Percentiles rank a stretch among this genome's conserved stretches.
phyloP scores from a whole-genome alignment of 768 basidiomycete species.

The Pleurotus tuoliensis region DNA sequence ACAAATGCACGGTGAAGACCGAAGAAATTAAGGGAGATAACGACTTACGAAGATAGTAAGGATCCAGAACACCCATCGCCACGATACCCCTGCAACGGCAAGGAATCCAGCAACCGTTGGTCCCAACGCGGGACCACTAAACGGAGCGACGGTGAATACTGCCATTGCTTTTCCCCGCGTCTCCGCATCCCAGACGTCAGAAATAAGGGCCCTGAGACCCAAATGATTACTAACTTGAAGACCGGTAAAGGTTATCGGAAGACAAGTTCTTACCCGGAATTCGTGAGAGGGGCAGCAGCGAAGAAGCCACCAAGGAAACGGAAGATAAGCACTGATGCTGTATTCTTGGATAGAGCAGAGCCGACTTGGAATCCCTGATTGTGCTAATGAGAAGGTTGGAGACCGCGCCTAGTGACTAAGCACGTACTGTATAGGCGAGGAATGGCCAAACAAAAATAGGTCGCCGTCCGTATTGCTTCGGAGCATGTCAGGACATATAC shows the following conservation, averaged over 20 bases:
- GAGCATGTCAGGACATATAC: conserved; percentile 40
- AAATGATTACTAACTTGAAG: not conserved
- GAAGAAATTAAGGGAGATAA: not conserved
- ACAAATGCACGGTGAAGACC: not conserved
- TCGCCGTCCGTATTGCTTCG: conserved; percentile 54
- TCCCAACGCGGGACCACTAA: conserved; percentile 61
- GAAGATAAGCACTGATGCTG: conserved; percentile 59
- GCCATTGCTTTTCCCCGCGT: conserved; percentile 64
- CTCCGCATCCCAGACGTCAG: conserved; percentile 60
- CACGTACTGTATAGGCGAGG: conserved; percentile 47
- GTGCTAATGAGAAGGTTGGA: not conserved
- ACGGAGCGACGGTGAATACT: conserved; percentile 61
- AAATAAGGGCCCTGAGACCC: conserved; percentile 39
- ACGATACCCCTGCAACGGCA: conserved; percentile 37
- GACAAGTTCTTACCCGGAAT: conserved; percentile 48
- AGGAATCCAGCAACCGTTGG: conserved; percentile 51
- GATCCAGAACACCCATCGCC: conserved; percentile 71
- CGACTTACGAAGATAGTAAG: conserved; percentile 50
- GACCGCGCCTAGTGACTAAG: not conserved
- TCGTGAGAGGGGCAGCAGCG: conserved; percentile 65
- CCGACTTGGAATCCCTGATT: conserved; percentile 57
- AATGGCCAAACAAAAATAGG: conserved; percentile 56
- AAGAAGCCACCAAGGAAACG: conserved; percentile 71
- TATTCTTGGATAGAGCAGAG: conserved; percentile 57
- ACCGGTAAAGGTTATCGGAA: not conserved